These are phyloP conservation scores for Steccherinum ochraceum DNA, from an alignment of 768 basidiomycete species.

Conservation along the genomic window DNA sequence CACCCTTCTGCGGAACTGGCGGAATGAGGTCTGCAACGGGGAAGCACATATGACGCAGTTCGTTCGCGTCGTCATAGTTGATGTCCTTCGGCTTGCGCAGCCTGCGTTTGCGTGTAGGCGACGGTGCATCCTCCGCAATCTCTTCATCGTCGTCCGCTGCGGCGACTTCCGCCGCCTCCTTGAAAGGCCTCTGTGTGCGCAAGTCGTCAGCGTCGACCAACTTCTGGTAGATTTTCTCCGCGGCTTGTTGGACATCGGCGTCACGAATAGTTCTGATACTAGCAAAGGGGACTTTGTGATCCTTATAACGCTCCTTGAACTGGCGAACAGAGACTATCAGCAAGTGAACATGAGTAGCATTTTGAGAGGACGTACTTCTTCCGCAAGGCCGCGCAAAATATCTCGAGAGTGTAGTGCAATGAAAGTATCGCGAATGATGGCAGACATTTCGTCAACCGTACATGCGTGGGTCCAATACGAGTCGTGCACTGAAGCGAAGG, in stretches of 20 bases:
- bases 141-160: conserved; percentile 18
- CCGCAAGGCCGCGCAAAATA: conserved; percentile 63
- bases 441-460: conserved; percentile 83
- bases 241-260: conserved; percentile 24
- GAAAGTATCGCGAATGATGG: conserved; percentile 87
- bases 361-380: conserved; percentile 76
- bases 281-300: conserved; percentile 23
- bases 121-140: conserved; percentile 18
- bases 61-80: conserved; percentile 30
- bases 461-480: conserved; percentile 98
- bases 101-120: conserved; percentile 10
- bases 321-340: background rate
- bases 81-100: background rate
- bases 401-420: conserved; percentile 87
- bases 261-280: conserved; percentile 32
- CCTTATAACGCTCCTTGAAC: background rate
- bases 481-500: conserved; percentile 96
- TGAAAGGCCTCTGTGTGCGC: conserved; percentile 12
- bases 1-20: conserved; percentile 76
- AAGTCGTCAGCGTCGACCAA: background rate
- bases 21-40: conserved; percentile 66
- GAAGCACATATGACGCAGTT: conserved; percentile 13
- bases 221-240: conserved; percentile 27
- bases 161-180: conserved; percentile 9
- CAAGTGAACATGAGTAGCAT: conserved; percentile 40